phyloP scores from a whole-genome alignment of 495 filamentous ascomycete species.

The Lasiosphaeria ovina region DNA sequence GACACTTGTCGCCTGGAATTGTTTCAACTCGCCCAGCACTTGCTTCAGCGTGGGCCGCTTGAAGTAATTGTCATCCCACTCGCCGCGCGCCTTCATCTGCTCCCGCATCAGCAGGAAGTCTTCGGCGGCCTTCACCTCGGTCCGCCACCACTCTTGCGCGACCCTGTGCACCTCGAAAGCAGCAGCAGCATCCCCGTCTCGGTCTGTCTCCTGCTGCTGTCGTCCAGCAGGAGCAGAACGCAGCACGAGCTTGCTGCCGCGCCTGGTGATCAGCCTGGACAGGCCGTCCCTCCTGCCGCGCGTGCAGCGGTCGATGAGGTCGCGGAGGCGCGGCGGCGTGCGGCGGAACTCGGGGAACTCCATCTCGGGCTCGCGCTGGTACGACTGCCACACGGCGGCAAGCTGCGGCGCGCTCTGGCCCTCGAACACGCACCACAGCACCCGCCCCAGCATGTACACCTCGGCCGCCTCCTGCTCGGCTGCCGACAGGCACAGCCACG shows the following conservation, averaged over 20 bases:
- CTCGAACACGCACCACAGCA: constrained; percentile 55
- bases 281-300: constrained; percentile 37
- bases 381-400: constrained; percentile 49
- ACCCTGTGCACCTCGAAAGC: constrained; percentile 27
- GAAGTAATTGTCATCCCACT: constrained; percentile 45
- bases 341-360: constrained; percentile 44
- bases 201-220: background rate
- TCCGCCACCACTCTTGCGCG: constrained; percentile 41
- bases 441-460: constrained; percentile 52
- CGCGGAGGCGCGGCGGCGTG: constrained; percentile 38
- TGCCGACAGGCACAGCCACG: constrained; percentile 43
- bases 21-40: constrained; percentile 20
- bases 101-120: constrained; percentile 35
- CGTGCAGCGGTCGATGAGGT: constrained; percentile 45
- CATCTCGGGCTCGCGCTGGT: constrained; percentile 44
- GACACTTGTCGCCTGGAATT: background rate
- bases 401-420: constrained; percentile 46
- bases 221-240: constrained; percentile 4
- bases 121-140: constrained; percentile 41
- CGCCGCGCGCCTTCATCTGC: constrained; percentile 28
- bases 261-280: constrained; percentile 35
- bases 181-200: constrained; percentile 19
- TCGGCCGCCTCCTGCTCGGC: constrained; percentile 47
- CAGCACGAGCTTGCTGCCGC: constrained; percentile 38
- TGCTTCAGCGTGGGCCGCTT: constrained; percentile 38